Percentiles rank a stretch among this genome's conserved stretches.
Conservation (phyloP, 2,329 filamentous ascomycete genomes). For the Clonostachys chloroleuca region DNA sequence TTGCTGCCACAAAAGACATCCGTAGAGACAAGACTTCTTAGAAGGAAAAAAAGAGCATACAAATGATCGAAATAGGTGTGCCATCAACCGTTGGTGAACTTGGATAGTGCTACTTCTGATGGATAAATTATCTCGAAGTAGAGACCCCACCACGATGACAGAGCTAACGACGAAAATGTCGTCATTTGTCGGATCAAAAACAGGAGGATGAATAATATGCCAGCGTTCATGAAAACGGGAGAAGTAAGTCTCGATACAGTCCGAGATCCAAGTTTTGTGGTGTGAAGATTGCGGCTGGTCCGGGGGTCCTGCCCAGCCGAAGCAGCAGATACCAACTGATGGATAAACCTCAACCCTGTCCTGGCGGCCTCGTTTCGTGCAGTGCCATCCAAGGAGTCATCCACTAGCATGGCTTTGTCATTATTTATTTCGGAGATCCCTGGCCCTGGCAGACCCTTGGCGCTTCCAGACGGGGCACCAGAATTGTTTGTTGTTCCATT, state of each 20-base stretch:
- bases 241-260: slow-evolving; percentile 25
- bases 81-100: slow-evolving; percentile 23
- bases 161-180: slow-evolving; percentile 16
- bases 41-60: neutral
- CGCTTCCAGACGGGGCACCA: neutral
- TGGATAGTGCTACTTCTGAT: slow-evolving; percentile 16
- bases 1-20: neutral
- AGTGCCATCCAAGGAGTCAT: neutral
- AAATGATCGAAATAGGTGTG: slow-evolving; percentile 7
- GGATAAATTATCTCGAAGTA: slow-evolving; percentile 20
- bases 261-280: slow-evolving; percentile 9
- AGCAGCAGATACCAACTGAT: neutral
- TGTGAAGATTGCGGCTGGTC: neutral
- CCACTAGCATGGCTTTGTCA: neutral
- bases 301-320: neutral
- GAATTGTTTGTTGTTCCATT: neutral
- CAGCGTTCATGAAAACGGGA: slow-evolving; percentile 31
- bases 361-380: neutral
- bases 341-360: neutral
- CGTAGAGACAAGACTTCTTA: neutral
- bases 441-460: neutral
- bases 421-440: neutral
- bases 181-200: slow-evolving; percentile 20
- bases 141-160: slow-evolving; percentile 31
- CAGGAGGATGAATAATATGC: slow-evolving; percentile 31